These are phyloP conservation scores for Arachnomyces sp. DNA, from an alignment of 2,329 filamentous ascomycete species.

Conservation along the genomic window DNA sequence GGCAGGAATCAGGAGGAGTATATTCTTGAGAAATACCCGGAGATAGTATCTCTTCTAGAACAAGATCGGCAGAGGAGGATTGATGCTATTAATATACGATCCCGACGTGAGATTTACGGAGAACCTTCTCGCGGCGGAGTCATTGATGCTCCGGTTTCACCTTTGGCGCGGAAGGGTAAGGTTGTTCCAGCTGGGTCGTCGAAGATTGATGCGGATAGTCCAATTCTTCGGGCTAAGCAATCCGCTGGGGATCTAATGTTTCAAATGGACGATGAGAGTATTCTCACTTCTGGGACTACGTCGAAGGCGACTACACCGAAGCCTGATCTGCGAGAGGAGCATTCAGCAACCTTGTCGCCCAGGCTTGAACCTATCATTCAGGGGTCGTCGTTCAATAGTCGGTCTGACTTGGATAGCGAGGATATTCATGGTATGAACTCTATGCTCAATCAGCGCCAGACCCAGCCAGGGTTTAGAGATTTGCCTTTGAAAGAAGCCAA, in stretches of 20 bases:
- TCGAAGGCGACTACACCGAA: conserved; percentile 23
- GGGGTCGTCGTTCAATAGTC: background rate
- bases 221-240: conserved; percentile 57
- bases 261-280: conserved; percentile 77
- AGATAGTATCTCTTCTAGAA: conserved; percentile 32
- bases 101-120: conserved; percentile 56
- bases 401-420: background rate
- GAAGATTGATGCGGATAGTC: conserved; percentile 50
- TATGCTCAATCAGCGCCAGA: background rate
- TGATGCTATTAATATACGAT: conserved; percentile 65
- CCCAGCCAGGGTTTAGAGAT: background rate
- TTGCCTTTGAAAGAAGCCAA: conserved; percentile 18
- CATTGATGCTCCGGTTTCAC: conserved; percentile 48
- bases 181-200: conserved; percentile 32
- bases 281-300: conserved; percentile 18
- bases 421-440: no score
- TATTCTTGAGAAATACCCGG: conserved; percentile 37
- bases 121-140: conserved; percentile 54
- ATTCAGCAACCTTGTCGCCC: background rate
- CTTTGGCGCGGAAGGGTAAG: conserved; percentile 36
- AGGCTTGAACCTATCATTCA: background rate
- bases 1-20: conserved; percentile 61
- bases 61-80: conserved; percentile 53
- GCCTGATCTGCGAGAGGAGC: no score
- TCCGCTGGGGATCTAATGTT: conserved; percentile 77